Evolutionary conservation across 257 asterid genomes (phyloP).

Genomic region (Cordia subcordata): DNA sequence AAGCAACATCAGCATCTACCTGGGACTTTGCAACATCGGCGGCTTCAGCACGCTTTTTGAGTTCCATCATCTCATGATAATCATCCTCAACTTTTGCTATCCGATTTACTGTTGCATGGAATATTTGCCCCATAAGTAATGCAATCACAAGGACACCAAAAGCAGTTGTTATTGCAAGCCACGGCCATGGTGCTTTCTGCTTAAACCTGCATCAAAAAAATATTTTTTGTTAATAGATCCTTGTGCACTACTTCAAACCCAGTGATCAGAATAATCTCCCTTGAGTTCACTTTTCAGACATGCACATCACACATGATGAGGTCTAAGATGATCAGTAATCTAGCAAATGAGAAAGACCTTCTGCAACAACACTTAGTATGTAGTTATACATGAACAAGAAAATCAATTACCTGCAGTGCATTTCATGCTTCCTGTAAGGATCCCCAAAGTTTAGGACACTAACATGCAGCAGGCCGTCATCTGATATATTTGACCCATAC

Average conservation of each 20-base stretch:
- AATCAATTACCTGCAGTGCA: conserved; percentile 82
- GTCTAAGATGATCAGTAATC: too few species aligned
- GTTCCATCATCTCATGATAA: conserved; percentile 68
- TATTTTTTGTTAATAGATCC: background rate
- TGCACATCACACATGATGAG: too few species aligned
- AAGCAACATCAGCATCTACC: conserved; percentile 30
- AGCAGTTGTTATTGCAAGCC: conserved; percentile 54
- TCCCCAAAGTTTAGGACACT: conserved; percentile 92
- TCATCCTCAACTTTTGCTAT: conserved; percentile 90
- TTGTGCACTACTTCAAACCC: background rate
- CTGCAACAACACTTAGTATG: too few species aligned
- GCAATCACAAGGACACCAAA: conserved; percentile 56
- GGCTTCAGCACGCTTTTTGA: conserved; percentile 82
- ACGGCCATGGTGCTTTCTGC: conserved; percentile 87
- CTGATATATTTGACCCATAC: conserved; percentile 65
- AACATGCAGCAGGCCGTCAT: conserved; percentile 48
- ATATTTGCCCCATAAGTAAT: conserved; percentile 58
- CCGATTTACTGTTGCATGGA: conserved; percentile 71
- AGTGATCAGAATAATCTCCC: background rate
- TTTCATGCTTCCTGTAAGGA: conserved; percentile 90
- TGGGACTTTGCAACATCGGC: conserved; percentile 93
- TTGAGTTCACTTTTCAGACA: background rate
- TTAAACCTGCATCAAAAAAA: conserved; percentile 60
- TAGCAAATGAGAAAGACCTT: too few species aligned
- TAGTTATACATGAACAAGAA: background rate